Percentiles rank a stretch among this genome's conserved stretches.
These are phyloP conservation scores for Apophysomyces variabilis DNA, from an alignment of 371 early-diverging fungal species.

Conservation along the genomic window DNA sequence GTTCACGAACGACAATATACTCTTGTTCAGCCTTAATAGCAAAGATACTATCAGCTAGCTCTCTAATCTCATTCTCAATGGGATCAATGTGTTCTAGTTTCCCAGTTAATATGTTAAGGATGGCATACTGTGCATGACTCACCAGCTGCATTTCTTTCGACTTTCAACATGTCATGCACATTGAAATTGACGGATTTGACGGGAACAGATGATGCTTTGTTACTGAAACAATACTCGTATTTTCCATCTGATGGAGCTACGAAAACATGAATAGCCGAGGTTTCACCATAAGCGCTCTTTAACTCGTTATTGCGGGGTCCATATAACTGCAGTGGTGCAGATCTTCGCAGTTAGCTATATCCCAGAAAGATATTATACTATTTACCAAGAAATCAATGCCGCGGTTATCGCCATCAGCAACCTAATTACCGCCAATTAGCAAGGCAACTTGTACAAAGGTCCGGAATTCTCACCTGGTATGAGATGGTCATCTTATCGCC, in stretches of 20 bases:
- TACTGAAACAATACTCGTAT: conserved; percentile 81
- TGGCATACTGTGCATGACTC: background rate
- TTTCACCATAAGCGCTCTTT: conserved; percentile 45
- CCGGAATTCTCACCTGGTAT: conserved; percentile 54
- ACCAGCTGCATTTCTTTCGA: conserved; percentile 29
- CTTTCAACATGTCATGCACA: conserved; percentile 39
- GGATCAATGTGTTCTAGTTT: conserved; percentile 58
- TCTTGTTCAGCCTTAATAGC: conserved; percentile 77
- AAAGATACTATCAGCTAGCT: conserved; percentile 66
- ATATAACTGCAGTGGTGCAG: conserved; percentile 37
- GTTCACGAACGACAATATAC: conserved; percentile 75
- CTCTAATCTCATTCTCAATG: conserved; percentile 68
- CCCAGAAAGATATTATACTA: background rate
- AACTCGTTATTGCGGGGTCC: conserved; percentile 44
- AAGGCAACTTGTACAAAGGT: no score
- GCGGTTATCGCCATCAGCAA: conserved; percentile 69
- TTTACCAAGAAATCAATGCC: conserved; percentile 79
- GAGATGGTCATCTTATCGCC: conserved; percentile 68
- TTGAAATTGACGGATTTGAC: conserved; percentile 64
- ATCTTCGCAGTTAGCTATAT: background rate
- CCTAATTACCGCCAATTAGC: conserved; percentile 30
- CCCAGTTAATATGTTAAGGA: background rate
- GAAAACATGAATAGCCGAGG: conserved; percentile 59
- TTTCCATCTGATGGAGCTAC: conserved; percentile 60
- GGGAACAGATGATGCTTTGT: conserved; percentile 57